Evolutionary conservation across 148 eudicot genomes (phyloP).

Genomic region (Rhododendron williamsianum): DNA sequence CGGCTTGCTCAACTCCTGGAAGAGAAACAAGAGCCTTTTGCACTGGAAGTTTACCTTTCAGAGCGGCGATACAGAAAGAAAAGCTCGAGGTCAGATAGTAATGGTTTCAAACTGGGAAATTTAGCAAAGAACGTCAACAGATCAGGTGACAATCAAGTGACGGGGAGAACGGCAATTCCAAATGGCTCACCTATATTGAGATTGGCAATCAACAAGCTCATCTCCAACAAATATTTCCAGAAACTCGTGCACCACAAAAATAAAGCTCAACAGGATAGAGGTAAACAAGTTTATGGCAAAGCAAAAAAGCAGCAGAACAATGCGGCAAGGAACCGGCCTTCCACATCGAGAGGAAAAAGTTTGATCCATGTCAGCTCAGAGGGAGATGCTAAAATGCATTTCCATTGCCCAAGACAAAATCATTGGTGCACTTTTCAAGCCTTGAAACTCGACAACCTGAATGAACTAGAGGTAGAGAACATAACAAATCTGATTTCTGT

Average conservation of each 20-base stretch:
- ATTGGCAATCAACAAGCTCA: neutral
- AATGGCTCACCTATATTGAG: neutral
- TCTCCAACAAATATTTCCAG: neutral
- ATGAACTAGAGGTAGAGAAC: neutral
- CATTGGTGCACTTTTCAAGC: neutral
- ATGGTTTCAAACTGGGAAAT: neutral
- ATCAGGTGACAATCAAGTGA: neutral
- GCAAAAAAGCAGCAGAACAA: neutral
- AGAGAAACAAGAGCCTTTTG: constrained; percentile 8
- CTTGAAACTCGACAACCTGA: constrained; percentile 4
- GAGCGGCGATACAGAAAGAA: constrained; percentile 1
- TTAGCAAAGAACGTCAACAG: neutral
- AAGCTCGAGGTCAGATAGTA: neutral
- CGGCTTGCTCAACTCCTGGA: constrained; percentile 10
- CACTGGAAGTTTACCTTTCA: neutral
- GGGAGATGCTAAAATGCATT: neutral
- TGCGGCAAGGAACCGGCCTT: neutral
- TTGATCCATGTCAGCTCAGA: neutral
- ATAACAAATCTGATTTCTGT: neutral
- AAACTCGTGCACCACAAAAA: neutral
- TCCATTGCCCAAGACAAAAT: neutral
- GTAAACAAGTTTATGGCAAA: neutral
- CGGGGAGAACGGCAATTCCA: neutral
- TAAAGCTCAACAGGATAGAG: neutral
- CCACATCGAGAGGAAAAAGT: neutral